Evolutionary conservation across 208 protist genomes (phyloP).

Genomic region (Leishmania tropica): DNA sequence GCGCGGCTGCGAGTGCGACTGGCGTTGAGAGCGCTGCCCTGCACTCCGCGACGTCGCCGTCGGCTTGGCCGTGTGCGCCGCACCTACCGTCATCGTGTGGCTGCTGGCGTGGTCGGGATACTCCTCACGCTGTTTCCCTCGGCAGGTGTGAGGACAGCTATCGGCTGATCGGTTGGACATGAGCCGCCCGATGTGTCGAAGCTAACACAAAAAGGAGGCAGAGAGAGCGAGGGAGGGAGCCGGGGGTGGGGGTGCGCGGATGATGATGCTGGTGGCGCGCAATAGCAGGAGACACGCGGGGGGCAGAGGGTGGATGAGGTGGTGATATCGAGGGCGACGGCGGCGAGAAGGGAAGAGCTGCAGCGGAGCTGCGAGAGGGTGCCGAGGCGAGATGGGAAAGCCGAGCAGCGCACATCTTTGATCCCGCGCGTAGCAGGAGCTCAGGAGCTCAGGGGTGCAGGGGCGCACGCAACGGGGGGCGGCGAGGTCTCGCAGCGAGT

Average conservation of each 20-base stretch:
- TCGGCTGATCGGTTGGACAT: not conserved
- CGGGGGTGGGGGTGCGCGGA: not conserved
- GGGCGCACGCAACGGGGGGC: too few species aligned
- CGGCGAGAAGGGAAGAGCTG: not conserved
- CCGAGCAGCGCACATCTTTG: not conserved
- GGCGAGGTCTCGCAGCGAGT: too few species aligned
- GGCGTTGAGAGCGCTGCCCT: slow-evolving; percentile 1
- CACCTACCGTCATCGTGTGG: not conserved
- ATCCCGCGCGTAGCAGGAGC: too few species aligned
- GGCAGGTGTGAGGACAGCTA: not conserved
- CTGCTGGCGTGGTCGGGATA: not conserved
- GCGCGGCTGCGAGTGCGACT: not conserved
- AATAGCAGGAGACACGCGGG: not conserved
- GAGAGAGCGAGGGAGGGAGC: not conserved
- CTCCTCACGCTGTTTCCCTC: not conserved
- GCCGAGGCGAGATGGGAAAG: not conserved
- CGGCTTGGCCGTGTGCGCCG: not conserved
- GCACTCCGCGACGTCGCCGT: not conserved
- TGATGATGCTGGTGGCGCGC: not conserved
- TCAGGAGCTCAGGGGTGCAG: too few species aligned
- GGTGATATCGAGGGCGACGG: not conserved
- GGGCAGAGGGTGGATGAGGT: slow-evolving; percentile 11
- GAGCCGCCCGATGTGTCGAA: not conserved
- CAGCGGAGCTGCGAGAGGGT: not conserved
- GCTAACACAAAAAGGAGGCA: not conserved